Conservation (phyloP, 768 basidiomycete species). For the Termitomyces eurrhizus region DNA sequence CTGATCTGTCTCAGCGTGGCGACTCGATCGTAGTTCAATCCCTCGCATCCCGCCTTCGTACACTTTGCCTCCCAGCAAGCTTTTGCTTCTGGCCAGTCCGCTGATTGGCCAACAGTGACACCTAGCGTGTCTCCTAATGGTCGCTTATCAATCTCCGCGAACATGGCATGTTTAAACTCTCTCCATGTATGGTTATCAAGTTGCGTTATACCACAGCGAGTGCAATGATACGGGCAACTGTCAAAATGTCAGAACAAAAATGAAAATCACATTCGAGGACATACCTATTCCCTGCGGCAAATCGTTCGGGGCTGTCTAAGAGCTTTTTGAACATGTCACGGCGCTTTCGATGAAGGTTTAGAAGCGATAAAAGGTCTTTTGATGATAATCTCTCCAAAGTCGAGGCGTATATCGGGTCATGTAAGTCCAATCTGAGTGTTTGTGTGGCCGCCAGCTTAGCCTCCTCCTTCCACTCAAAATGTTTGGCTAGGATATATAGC, state of each 20-base stretch:
- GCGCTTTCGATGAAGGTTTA: slow-evolving; percentile 55
- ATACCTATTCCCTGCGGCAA: slow-evolving; percentile 45
- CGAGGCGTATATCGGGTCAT: slow-evolving; percentile 34
- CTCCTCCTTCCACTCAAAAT: slow-evolving; percentile 61
- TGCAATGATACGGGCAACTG: slow-evolving; percentile 41
- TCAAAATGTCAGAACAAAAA: not conserved
- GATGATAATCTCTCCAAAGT: slow-evolving; percentile 46
- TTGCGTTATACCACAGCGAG: slow-evolving; percentile 46
- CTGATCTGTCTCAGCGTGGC: slow-evolving; percentile 56
- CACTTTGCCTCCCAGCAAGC: slow-evolving; percentile 64
- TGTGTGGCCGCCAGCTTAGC: slow-evolving; percentile 51
- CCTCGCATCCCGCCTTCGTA: slow-evolving; percentile 43
- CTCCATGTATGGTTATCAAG: slow-evolving; percentile 63
- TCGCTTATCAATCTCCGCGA: slow-evolving; percentile 54
- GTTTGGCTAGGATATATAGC: slow-evolving; percentile 52
- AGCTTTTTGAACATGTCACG: slow-evolving; percentile 46
- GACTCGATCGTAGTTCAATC: slow-evolving; percentile 54
- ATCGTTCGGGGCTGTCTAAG: slow-evolving; percentile 58
- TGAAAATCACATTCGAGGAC: not conserved
- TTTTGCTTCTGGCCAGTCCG: slow-evolving; percentile 54
- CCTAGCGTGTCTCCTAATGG: slow-evolving; percentile 55
- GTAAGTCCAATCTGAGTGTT: slow-evolving; percentile 52
- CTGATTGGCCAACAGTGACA: slow-evolving; percentile 34
- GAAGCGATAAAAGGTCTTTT: slow-evolving; percentile 47
- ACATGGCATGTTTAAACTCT: slow-evolving; percentile 52